These are phyloP conservation scores for Penicillium taxi DNA, from an alignment of 495 filamentous ascomycete species.

Conservation along the genomic window DNA sequence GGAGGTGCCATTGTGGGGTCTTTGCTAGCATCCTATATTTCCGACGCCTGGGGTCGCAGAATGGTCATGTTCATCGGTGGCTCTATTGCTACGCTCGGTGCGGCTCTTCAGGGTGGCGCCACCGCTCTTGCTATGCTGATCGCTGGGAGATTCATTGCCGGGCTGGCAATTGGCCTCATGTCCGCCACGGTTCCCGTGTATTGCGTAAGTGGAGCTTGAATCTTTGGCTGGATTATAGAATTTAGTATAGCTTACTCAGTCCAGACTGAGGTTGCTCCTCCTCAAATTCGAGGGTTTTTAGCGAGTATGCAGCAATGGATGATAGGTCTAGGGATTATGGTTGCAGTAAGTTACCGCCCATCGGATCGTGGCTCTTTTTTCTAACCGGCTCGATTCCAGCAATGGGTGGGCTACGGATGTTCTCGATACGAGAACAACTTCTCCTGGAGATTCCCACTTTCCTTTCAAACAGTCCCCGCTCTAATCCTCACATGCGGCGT, in stretches of 20 bases:
- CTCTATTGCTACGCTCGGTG: conserved; percentile 37
- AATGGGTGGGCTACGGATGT: conserved; percentile 49
- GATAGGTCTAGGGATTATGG: conserved; percentile 39
- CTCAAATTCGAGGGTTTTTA: conserved; percentile 17
- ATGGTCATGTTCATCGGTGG: conserved; percentile 43
- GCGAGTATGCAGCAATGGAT: conserved; percentile 37
- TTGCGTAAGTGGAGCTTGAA: conserved; percentile 19
- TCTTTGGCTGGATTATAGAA: neutral
- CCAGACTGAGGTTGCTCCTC: conserved; percentile 31
- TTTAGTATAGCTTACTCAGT: conserved; percentile 10
- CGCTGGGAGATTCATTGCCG: conserved; percentile 44
- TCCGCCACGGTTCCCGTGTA: conserved; percentile 46
- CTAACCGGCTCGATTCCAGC: conserved; percentile 6
- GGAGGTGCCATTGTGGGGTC: conserved; percentile 44
- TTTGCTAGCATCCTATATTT: conserved; percentile 37
- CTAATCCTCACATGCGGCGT: conserved; percentile 41
- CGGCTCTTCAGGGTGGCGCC: conserved; percentile 44
- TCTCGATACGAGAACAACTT: conserved; percentile 40
- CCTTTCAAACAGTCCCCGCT: conserved; percentile 45
- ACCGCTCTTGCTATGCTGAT: conserved; percentile 46
- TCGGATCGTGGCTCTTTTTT: neutral
- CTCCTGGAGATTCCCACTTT: conserved; percentile 50
- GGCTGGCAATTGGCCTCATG: conserved; percentile 43
- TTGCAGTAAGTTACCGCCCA: conserved; percentile 35
- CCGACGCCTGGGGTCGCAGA: conserved; percentile 39